Evolutionary conservation across 2,329 filamentous ascomycete genomes (phyloP).

Genomic region (Lachnellula cervina): DNA sequence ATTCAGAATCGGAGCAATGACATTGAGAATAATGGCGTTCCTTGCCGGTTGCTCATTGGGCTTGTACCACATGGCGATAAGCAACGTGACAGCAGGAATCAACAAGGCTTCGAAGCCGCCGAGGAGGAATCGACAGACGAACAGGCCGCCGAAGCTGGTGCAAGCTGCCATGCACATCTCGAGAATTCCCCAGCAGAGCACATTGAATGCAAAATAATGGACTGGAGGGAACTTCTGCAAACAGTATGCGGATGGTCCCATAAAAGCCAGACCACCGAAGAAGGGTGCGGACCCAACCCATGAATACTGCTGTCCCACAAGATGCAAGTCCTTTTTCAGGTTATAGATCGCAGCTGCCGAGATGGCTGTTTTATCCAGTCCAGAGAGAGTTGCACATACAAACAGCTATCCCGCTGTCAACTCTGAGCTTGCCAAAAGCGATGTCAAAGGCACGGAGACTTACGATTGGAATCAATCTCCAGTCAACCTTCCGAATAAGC

Average conservation of each 20-base stretch:
- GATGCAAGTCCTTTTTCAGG: constrained; percentile 14
- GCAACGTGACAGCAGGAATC: constrained; percentile 48
- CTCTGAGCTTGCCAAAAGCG: not conserved
- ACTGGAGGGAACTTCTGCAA: constrained; percentile 19
- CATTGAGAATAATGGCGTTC: constrained; percentile 23
- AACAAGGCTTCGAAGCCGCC: constrained; percentile 50
- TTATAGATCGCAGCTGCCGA: constrained; percentile 19
- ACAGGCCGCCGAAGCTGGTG: constrained; percentile 44
- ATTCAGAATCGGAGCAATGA: constrained; percentile 24
- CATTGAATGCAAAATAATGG: constrained; percentile 14
- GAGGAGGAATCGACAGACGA: constrained; percentile 45
- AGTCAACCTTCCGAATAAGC: constrained; percentile 8
- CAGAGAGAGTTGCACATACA: constrained; percentile 16
- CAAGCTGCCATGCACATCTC: constrained; percentile 44
- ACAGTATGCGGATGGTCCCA: constrained; percentile 21
- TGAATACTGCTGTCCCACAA: constrained; percentile 26
- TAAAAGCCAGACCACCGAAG: constrained; percentile 24
- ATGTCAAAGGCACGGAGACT: not conserved
- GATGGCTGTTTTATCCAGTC: constrained; percentile 19
- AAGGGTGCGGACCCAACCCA: constrained; percentile 25
- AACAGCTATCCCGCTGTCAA: constrained; percentile 7
- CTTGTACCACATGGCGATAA: constrained; percentile 52
- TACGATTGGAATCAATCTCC: constrained; percentile 7
- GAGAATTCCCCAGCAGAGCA: constrained; percentile 33
- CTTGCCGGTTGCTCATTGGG: constrained; percentile 50